A percentile compares a stretch with the other conserved stretches of the same genome.
Evolutionary conservation across 148 eudicot species (phyloP).

Genomic region (Diospyros lotus): DNA sequence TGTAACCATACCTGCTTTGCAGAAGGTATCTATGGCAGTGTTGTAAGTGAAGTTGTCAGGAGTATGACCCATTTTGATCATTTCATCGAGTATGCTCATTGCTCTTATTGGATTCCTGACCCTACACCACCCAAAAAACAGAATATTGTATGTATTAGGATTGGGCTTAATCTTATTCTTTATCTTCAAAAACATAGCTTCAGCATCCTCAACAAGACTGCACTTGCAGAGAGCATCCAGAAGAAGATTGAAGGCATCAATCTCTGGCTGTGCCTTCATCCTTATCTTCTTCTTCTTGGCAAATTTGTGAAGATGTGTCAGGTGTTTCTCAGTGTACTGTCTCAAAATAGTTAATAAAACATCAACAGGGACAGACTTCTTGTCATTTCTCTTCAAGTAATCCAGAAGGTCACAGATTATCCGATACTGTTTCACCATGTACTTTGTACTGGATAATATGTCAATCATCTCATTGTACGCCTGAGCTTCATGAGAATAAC

Average conservation of each 20-base stretch:
- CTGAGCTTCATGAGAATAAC: constrained; percentile 59
- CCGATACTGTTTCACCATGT: constrained; percentile 63
- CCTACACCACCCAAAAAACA: constrained; percentile 99
- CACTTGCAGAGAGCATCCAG: constrained; percentile 94
- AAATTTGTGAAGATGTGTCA: constrained; percentile 66
- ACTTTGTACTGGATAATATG: constrained; percentile 72
- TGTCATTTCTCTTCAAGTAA: constrained; percentile 75
- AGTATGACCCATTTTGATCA: constrained; percentile 54
- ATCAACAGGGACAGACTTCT: constrained; percentile 63
- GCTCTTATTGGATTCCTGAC: constrained; percentile 66
- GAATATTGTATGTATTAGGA: constrained; percentile 60
- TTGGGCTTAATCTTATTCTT: constrained; percentile 52
- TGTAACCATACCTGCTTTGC: constrained; percentile 66
- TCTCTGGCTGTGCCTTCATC: constrained; percentile 67
- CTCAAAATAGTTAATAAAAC: constrained; percentile 57
- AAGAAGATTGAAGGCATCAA: constrained; percentile 74
- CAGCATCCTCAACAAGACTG: constrained; percentile 71
- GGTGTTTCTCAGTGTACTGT: constrained; percentile 69
- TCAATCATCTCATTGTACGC: constrained; percentile 84
- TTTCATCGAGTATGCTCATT: constrained; percentile 67
- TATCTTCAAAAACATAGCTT: constrained; percentile 52
- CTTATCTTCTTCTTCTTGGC: constrained; percentile 72
- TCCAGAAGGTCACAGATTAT: constrained; percentile 83
- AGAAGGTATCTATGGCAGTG: constrained; percentile 82
- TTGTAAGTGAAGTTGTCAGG: constrained; percentile 84